Evolutionary conservation across 805 yeast species (phyloP), one percentile per base, ranked within the genome.

Genomic region (Schwanniomyces vanrijiae): DNA sequence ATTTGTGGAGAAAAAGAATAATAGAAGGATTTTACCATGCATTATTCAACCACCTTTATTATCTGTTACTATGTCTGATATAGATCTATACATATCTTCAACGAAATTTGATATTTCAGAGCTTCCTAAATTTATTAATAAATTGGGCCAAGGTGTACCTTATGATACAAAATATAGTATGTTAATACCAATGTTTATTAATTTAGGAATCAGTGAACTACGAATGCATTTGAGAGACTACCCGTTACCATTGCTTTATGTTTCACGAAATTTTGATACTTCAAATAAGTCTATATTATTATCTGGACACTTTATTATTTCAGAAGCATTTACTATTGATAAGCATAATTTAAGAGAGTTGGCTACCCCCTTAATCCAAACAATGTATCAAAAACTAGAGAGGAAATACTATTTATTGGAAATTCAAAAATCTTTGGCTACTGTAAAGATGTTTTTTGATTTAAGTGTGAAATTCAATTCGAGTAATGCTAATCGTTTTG

Each of bases 131-230:
- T 91, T 82, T 59, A 60, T 91, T 22, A 64, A 84, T 58, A 77
- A 81, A 4, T 71, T 86, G 6, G 98, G 97, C 1, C 90, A 90
- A 60, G 95, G 94, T 0, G 78, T 86, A 10, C 97, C 98, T 0
- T 58, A 60, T 44, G 88, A 86, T 47, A 81, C 90, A 0, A 59
- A 73, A 43, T 91, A 81, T 61, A 82, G 92, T 0, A 71, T 88
- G 16, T 60, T 85, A 60, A 56, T 90, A 2, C 97, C 97, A 0
- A 56, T 83, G 45, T 69, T 70, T 61, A 37, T 86, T 11, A 80
- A 83, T 45, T 68, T 88, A 43, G 72, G 68, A 13, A 69, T 88
- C 33, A 66, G 69, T 3, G 95, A 89, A 56, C 60, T 84, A 10
- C 68, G 94, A 49, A 75, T 83, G 55, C 92, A 88, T 60, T 55